A percentile compares a stretch with the other conserved stretches of the same genome.
These are phyloP conservation scores for Pseudisothecium myosuroides DNA, from an alignment of 225 moss, liverwort and hornwort species.

Conservation along the genomic window DNA sequence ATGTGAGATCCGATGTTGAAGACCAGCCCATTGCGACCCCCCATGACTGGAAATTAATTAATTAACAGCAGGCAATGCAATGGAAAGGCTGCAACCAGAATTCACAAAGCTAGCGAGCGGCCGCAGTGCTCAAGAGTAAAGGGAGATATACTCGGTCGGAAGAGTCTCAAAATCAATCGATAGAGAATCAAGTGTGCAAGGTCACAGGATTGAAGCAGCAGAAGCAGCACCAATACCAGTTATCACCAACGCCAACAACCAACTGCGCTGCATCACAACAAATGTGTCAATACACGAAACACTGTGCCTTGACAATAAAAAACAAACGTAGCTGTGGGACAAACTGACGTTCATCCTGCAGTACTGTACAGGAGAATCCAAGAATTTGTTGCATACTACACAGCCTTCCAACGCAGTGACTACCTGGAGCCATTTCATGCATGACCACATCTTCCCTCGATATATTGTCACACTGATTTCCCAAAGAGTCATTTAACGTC, in stretches of 20 bases:
- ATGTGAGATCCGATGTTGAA: constrained; percentile 18
- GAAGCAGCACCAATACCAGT: neutral
- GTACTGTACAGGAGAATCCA: neutral
- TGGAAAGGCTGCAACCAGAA: neutral
- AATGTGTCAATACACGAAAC: neutral
- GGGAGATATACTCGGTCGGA: neutral
- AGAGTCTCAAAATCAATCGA: neutral
- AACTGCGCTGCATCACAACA: neutral
- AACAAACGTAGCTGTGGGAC: too few relatives aligned
- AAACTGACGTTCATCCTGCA: neutral
- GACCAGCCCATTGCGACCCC: constrained; percentile 11
- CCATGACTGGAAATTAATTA: neutral
- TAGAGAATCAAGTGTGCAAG: neutral
- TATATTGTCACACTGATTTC: neutral
- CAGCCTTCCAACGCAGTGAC: neutral
- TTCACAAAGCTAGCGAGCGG: neutral
- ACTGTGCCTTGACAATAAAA: too few relatives aligned
- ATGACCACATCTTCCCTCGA: neutral
- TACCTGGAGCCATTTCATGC: neutral
- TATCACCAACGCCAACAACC: neutral
- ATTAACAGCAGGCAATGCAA: neutral
- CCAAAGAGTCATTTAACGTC: neutral
- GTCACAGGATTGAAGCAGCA: neutral
- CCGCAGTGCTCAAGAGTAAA: neutral
- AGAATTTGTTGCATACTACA: neutral